phyloP scores from a whole-genome alignment of 345 rosid species.

The Excoecaria agallocha region DNA sequence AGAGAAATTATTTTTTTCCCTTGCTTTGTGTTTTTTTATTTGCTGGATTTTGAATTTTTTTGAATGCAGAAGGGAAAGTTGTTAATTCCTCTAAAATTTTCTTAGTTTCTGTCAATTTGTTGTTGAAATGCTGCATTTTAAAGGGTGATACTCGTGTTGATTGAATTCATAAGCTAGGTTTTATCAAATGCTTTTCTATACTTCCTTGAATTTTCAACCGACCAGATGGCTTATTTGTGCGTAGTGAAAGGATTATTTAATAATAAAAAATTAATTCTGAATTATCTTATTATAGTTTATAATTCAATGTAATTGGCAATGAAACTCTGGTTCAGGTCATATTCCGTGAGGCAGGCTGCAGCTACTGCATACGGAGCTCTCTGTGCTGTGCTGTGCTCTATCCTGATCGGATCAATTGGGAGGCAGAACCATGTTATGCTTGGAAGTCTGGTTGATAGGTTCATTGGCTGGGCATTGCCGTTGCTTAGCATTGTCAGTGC shows the following conservation, averaged over 20 bases:
- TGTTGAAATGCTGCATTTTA: not conserved
- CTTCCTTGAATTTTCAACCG: not conserved
- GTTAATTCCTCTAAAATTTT: not conserved
- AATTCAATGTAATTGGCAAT: not conserved
- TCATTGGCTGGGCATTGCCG: conserved; percentile 80
- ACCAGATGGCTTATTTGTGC: not conserved
- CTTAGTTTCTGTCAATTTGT: not conserved
- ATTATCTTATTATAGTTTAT: not conserved
- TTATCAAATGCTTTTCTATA: not conserved
- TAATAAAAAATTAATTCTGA: not conserved
- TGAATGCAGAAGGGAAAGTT: not conserved
- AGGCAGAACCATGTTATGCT: conserved; percentile 79
- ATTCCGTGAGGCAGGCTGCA: conserved; percentile 67
- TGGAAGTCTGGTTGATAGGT: conserved; percentile 69
- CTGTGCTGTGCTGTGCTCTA: conserved; percentile 67
- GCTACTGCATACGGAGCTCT: conserved; percentile 72
- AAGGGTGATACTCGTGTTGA: not conserved
- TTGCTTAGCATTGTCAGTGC: conserved; percentile 65
- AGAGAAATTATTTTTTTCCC: not conserved
- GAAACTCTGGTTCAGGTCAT: conserved; percentile 47
- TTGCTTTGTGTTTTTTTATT: not conserved
- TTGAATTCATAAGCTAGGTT: not conserved
- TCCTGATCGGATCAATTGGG: conserved; percentile 65
- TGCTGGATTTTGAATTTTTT: not conserved
- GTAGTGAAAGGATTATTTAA: not conserved